A percentile compares a stretch with the other conserved stretches of the same genome.
Conservation (phyloP, 306 rosid genomes). For the Adenanthera pavonina region DNA sequence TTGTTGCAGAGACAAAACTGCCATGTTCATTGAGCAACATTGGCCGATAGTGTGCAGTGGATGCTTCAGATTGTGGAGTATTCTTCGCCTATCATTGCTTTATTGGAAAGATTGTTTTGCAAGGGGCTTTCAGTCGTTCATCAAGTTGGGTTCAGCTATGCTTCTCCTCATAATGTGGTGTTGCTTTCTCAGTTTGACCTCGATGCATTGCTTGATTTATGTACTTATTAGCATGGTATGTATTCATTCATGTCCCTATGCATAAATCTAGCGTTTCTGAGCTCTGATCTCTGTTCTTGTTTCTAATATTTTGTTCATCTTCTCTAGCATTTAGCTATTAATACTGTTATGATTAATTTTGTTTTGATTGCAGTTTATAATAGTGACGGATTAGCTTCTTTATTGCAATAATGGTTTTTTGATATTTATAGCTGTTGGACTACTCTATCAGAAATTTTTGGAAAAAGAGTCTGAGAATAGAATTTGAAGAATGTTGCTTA, state of each 20-base stretch:
- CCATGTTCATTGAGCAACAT: constrained; percentile 68
- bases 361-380: constrained; percentile 21
- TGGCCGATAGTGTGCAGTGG: constrained; percentile 87
- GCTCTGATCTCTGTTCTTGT: constrained; percentile 34
- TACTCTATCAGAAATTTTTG: constrained; percentile 18
- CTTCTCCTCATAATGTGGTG: constrained; percentile 96
- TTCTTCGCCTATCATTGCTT: constrained; percentile 50
- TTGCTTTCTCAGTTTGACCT: constrained; percentile 89
- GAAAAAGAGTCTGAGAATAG: neutral
- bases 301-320: neutral
- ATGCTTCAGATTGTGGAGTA: constrained; percentile 62
- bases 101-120: constrained; percentile 77
- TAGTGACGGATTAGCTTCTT: constrained; percentile 11
- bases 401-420: constrained; percentile 9
- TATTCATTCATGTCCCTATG: constrained; percentile 28
- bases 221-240: constrained; percentile 94
- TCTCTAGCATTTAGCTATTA: constrained; percentile 1
- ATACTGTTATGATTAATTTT: neutral
- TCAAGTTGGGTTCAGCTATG: constrained; percentile 77
- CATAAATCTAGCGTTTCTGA: constrained; percentile 15
- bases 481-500: constrained; percentile 10
- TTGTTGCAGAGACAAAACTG: constrained; percentile 57
- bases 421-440: constrained; percentile 18
- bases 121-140: constrained; percentile 78
- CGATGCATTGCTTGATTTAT: constrained; percentile 83